Evolutionary conservation across 768 basidiomycete genomes (phyloP), one percentile per base, ranked within the genome.

Genomic region (Serendipita sp.): DNA sequence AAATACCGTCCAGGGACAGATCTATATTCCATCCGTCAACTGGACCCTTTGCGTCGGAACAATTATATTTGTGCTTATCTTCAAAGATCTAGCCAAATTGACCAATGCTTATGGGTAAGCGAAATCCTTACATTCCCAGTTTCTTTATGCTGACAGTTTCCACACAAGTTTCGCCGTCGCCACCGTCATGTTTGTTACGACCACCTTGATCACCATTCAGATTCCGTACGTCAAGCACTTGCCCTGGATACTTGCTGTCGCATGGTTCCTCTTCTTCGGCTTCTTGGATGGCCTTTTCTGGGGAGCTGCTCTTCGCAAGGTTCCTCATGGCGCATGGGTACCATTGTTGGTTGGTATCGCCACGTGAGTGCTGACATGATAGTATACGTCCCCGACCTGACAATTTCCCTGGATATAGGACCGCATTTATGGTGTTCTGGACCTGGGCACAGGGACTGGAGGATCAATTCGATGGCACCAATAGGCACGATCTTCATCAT

Each of bases 391-490:
- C 83, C 13, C 70, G 23, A 85, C 78, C 79, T 46, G 44, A 46
- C 28, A 16, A 23, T 23, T 23, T 1, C 13, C 64, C 23, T 23
- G 23, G 23, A 23, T 23, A 1, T 23, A 80, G 80, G 7, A 68
- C 76, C 62, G 16, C 71, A 2, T 68, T 81, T 48, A 85, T 85
- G 70, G 76, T 0, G 23, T 79, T 85, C 65, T 87, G 85, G 84
- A 81, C 81, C 3, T 85, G 84, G 84, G 83, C 80, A 8, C 51
- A 72, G 79, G 73, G 75, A 2, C 76, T 86, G n/a, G 85, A 86
- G 75, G 83, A 83, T 66, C 67, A 70, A 0, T 88, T 86, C 68
- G 85, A 86, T 67, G 76, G 79, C 3, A 71, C 71, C 23, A 81
- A 84, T 70, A 76, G 82, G n/a, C 23, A 23, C 23, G 23, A 23